A percentile compares a stretch with the other conserved stretches of the same genome.
Evolutionary conservation across 306 rosid genomes (phyloP).

Genomic region (Cucurbita pepo): DNA sequence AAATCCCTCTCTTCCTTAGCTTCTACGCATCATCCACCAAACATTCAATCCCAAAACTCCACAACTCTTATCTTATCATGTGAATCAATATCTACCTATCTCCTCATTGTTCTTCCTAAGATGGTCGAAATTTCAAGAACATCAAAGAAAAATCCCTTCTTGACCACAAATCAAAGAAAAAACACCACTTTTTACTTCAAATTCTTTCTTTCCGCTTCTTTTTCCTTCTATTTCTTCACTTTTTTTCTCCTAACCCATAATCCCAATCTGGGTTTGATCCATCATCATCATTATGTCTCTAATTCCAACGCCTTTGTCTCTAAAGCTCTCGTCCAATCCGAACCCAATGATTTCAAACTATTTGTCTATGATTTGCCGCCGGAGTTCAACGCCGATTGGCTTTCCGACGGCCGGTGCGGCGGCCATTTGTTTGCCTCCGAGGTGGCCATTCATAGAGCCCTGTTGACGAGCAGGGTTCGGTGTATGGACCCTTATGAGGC

Average conservation of each 20-base stretch:
- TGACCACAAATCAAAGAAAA: slow-evolving; percentile 21
- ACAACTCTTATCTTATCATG: not conserved
- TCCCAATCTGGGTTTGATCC: not conserved
- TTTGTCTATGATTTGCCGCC: slow-evolving; percentile 55
- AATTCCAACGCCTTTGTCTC: slow-evolving; percentile 17
- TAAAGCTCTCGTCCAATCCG: slow-evolving; percentile 33
- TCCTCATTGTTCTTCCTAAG: not conserved
- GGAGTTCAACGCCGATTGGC: slow-evolving; percentile 53
- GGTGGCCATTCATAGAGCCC: slow-evolving; percentile 61
- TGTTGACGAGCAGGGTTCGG: slow-evolving; percentile 41
- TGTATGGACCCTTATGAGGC: slow-evolving; percentile 54
- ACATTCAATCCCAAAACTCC: not conserved
- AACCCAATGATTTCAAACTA: slow-evolving; percentile 23
- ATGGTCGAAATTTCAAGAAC: not conserved
- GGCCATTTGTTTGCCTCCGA: slow-evolving; percentile 64
- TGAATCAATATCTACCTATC: not conserved
- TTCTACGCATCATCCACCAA: not conserved
- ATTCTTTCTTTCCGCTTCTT: slow-evolving; percentile 58
- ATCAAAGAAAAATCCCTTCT: not conserved
- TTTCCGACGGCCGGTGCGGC: slow-evolving; percentile 35
- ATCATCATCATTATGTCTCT: slow-evolving; percentile 6
- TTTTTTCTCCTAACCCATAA: slow-evolving; percentile 45
- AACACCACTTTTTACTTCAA: slow-evolving; percentile 40
- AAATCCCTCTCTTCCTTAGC: not conserved
- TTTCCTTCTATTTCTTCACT: slow-evolving; percentile 59